Percentiles rank a stretch among this genome's conserved stretches.
Evolutionary conservation across 1,284 basidiomycete species (phyloP).

Genomic region (Ceratobasidium sp.): DNA sequence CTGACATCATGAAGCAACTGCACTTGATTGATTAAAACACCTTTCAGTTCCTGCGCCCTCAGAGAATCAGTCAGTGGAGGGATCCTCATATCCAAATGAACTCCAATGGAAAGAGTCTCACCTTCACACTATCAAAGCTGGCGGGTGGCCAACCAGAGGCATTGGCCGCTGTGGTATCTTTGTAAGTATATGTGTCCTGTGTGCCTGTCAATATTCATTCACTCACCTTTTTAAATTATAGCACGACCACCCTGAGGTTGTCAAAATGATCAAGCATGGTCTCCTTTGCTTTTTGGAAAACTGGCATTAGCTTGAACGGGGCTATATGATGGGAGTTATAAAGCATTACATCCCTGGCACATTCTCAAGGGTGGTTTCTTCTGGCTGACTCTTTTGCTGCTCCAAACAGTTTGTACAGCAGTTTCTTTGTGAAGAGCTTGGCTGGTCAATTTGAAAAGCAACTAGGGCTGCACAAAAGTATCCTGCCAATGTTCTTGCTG

Average conservation of each 20-base stretch:
- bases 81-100: neutral
- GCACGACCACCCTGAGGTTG: neutral
- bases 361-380: neutral
- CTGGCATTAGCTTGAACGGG: neutral
- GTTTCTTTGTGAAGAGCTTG: neutral
- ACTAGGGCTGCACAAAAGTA: slow-evolving; percentile 28
- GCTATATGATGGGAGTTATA: slow-evolving; percentile 7
- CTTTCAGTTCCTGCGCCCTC: slow-evolving; percentile 8
- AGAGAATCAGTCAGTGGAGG: slow-evolving; percentile 23
- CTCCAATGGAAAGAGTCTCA: slow-evolving; percentile 22
- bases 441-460: slow-evolving; percentile 15
- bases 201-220: too few relatives aligned
- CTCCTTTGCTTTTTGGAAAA: neutral
- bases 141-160: neutral
- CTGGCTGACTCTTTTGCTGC: slow-evolving; percentile 1
- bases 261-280: neutral
- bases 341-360: neutral
- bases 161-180: neutral
- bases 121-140: slow-evolving; percentile 7
- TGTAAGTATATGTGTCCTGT: too few relatives aligned
- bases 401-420: neutral
- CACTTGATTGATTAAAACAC: neutral
- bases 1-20: neutral
- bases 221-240: neutral
- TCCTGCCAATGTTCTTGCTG: neutral